These are phyloP conservation scores for Phytophthora pisi DNA, from an alignment of 352 stramenopile genomes.

Conservation along the genomic window DNA sequence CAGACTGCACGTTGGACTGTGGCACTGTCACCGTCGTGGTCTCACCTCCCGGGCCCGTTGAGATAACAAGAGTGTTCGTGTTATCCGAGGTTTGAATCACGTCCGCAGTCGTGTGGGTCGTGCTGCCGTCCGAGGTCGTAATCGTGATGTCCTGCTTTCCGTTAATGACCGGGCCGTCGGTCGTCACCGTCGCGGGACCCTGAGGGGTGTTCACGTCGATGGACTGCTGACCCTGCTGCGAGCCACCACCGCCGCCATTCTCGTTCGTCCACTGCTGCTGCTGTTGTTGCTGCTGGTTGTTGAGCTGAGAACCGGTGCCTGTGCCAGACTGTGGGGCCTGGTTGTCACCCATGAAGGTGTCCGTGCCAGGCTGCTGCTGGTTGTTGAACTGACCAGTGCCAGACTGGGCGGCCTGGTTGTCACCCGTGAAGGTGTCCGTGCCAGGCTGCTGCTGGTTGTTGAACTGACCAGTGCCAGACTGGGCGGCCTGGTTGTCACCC, in stretches of 20 bases:
- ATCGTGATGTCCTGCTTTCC: conserved; percentile 22
- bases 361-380: no score
- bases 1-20: background rate
- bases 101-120: conserved; percentile 4
- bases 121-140: conserved; percentile 11
- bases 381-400: no score
- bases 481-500: no score
- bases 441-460: background rate
- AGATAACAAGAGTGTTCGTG: conserved; percentile 15
- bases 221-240: background rate
- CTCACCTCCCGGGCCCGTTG: conserved; percentile 18
- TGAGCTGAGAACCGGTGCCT: background rate
- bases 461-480: no score
- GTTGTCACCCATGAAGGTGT: no score
- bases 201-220: background rate
- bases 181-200: conserved; percentile 3
- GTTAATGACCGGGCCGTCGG: conserved; percentile 1
- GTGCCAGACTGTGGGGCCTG: background rate
- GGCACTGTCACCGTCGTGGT: conserved; percentile 17
- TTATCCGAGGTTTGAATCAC: background rate
- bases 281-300: background rate
- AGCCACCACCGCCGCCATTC: background rate
- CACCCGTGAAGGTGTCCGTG: background rate
- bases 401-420: background rate
- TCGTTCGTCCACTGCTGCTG: background rate